Conservation (phyloP, 495 filamentous ascomycete genomes). For the Xylaria castorea region DNA sequence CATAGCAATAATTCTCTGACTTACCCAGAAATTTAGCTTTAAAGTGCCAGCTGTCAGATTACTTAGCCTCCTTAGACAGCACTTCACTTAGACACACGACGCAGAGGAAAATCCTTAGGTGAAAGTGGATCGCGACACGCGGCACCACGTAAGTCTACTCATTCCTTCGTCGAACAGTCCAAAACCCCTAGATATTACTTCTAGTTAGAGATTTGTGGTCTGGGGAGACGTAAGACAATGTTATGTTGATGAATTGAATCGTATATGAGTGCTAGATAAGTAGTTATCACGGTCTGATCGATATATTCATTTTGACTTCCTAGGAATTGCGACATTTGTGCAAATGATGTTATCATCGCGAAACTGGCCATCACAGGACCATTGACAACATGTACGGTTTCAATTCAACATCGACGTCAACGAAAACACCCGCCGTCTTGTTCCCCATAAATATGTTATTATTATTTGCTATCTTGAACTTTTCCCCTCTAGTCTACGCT, state of each 20-base stretch:
- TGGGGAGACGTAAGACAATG: background rate
- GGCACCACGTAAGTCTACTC: constrained; percentile 1
- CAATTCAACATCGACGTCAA: background rate
- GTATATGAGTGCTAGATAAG: constrained; percentile 7
- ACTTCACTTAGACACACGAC: background rate
- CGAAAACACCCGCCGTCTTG: too few species aligned
- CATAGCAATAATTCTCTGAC: background rate
- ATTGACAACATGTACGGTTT: background rate
- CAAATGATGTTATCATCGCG: constrained; percentile 1
- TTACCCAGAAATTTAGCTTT: background rate
- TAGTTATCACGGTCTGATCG: background rate
- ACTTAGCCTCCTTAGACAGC: background rate
- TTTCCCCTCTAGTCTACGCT: background rate
- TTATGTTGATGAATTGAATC: background rate
- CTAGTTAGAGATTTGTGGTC: background rate
- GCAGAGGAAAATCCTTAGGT: background rate
- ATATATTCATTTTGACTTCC: background rate
- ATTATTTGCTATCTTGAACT: background rate
- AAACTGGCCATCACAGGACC: background rate
- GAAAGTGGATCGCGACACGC: constrained; percentile 11
- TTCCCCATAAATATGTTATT: background rate
- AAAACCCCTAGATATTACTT: background rate
- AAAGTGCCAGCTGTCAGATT: background rate
- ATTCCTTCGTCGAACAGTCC: background rate
- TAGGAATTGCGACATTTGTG: background rate